Evolutionary conservation across 2,329 filamentous ascomycete species (phyloP), one percentile per base, ranked within the genome.

Genomic region (Ophiostoma sp.): DNA sequence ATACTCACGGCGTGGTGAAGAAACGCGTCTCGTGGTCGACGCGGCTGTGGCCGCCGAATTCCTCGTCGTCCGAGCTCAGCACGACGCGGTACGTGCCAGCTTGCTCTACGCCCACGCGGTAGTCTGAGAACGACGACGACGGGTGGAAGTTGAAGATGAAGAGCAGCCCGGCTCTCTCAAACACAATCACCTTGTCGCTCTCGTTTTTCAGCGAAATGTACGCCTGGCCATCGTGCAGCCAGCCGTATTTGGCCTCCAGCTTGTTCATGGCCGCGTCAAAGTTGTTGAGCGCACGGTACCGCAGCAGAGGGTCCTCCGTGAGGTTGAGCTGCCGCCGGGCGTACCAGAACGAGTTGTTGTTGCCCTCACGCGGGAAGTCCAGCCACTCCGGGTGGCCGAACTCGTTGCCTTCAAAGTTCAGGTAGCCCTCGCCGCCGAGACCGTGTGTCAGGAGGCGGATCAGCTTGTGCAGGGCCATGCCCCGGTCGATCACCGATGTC

Each of bases 381-480:
- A 99, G 90, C 95, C 95, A 99, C 79, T 99, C 95, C 0, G 95
- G 95, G 76, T 99, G 95, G 0, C 95, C 95, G 75, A 99, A 99
- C 79, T 99, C 95, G 78, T 99, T 99, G 70, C 95, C 95, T 80
- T 97, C 93, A 74, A 99, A 99, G 81, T 98, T 99, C 67, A 99
- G 89, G 76, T 97, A 99, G 52, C 94, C 95, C 79, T 99, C 95
- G 68, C 95, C 95, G 69, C 95, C 95, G 16, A 99, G 85, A 58
- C 84, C 86, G 76, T 99, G 94, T 1, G 95, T 98, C 72, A 99
- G 82, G 16, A 99, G 86, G 14, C 95, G 90, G 75, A 99, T 97
- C 90, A 99, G 90, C 82, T 99, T 99, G 84, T 99, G 95, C 49
- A 99, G 82, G 4, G 91, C 86, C 82, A 99, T 90, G 67, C 95